Evolutionary conservation across 768 basidiomycete genomes (phyloP).

Genomic region (Chalciporus pseudorubinellus): DNA sequence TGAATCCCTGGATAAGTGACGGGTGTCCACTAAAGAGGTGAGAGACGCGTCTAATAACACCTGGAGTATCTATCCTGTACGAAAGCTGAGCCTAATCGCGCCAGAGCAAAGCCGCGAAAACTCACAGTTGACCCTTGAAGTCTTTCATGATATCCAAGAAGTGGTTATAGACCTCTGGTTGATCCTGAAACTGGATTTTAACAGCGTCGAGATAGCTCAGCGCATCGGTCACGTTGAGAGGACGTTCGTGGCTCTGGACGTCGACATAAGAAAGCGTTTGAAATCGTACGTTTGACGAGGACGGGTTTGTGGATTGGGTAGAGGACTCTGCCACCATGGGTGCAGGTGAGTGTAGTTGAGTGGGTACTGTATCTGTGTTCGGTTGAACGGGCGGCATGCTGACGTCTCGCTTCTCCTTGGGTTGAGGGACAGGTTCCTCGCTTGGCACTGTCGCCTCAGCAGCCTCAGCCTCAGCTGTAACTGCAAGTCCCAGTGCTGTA

Average conservation of each 20-base stretch:
- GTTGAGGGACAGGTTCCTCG: constrained; percentile 8
- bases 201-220: constrained; percentile 63
- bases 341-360: constrained; percentile 10
- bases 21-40: constrained; percentile 90
- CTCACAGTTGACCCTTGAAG: constrained; percentile 63
- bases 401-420: constrained; percentile 22
- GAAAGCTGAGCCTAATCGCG: not conserved
- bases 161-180: constrained; percentile 61
- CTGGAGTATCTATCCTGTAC: constrained; percentile 91
- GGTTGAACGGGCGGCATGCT: constrained; percentile 21
- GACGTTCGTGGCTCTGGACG: constrained; percentile 36
- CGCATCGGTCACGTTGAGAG: constrained; percentile 61
- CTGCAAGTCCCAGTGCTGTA: constrained; percentile 1
- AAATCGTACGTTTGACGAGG: constrained; percentile 12
- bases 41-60: constrained; percentile 94
- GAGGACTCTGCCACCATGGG: constrained; percentile 12
- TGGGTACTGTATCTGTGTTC: constrained; percentile 8
- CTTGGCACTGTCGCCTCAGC: constrained; percentile 7
- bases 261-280: constrained; percentile 24
- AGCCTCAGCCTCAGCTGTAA: constrained; percentile 5
- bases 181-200: constrained; percentile 56
- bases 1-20: constrained; percentile 93
- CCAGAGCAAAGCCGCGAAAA: constrained; percentile 1
- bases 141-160: constrained; percentile 75
- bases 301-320: constrained; percentile 1